A percentile compares a stretch with the other conserved stretches of the same genome.
Evolutionary conservation across 108 stramenopile genomes (phyloP).

Genomic region (Skeletonema menzelii): DNA sequence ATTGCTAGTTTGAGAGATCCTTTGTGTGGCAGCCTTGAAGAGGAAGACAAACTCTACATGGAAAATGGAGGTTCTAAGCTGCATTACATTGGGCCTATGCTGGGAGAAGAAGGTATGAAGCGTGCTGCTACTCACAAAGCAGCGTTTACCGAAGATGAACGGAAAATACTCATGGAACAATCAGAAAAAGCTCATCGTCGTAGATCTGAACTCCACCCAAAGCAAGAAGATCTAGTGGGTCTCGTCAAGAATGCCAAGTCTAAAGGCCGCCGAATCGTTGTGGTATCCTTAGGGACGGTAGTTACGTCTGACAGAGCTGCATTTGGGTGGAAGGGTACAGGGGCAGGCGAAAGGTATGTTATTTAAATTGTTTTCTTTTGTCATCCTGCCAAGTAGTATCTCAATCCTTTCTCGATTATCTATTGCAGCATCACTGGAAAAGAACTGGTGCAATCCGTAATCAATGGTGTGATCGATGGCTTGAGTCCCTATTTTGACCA

Average conservation of each 20-base stretch:
- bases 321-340: conserved; percentile 21
- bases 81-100: not conserved
- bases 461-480: conserved; percentile 24
- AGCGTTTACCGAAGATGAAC: conserved; percentile 18
- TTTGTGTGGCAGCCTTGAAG: conserved; percentile 13
- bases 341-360: conserved; percentile 6
- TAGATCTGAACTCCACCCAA: conserved; percentile 6
- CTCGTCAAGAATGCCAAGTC: conserved; percentile 3
- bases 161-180: conserved; percentile 2
- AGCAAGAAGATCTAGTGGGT: conserved; percentile 1
- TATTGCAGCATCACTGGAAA: conserved; percentile 17
- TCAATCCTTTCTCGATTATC: not conserved
- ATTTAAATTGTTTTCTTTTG: not conserved
- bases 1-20: conserved; percentile 21
- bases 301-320: conserved; percentile 16
- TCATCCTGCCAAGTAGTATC: too few species aligned
- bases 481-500: not conserved
- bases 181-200: conserved; percentile 1
- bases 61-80: conserved; percentile 6
- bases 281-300: conserved; percentile 15
- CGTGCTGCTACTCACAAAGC: conserved; percentile 18
- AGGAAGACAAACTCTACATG: conserved; percentile 13
- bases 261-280: not conserved
- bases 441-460: conserved; percentile 25
- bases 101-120: conserved; percentile 3